These are phyloP conservation scores for Coniochaeta pulveracea DNA, from an alignment of 2,329 filamentous ascomycete species.

Conservation along the genomic window DNA sequence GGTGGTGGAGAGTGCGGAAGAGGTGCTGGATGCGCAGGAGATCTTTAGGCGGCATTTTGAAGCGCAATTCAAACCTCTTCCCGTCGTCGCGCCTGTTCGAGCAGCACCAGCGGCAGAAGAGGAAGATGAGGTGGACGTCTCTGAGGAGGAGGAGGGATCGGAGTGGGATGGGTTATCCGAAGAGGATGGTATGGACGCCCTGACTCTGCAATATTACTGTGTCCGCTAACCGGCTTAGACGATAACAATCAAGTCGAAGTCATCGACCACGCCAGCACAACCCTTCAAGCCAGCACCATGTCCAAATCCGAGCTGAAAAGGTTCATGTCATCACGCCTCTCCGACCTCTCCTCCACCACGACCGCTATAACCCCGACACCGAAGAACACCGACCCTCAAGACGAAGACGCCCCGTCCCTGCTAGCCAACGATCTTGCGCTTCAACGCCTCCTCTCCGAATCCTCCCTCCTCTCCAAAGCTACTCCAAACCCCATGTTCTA, in stretches of 20 bases:
- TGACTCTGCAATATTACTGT: no score
- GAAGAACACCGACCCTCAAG: slow-evolving; percentile 21
- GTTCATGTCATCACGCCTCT: slow-evolving; percentile 50
- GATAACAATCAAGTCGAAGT: slow-evolving; percentile 38
- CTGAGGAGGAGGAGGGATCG: slow-evolving; percentile 15
- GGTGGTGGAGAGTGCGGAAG: slow-evolving; percentile 3
- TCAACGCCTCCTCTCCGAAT: slow-evolving; percentile 82
- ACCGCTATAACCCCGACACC: slow-evolving; percentile 14
- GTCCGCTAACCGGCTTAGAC: slow-evolving; percentile 4
- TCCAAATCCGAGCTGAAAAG: slow-evolving; percentile 62
- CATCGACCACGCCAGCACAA: slow-evolving; percentile 43
- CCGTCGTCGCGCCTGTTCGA: slow-evolving; percentile 18
- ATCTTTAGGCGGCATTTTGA: slow-evolving; percentile 82
- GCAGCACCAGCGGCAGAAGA: slow-evolving; percentile 13
- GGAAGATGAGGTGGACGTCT: slow-evolving; percentile 20
- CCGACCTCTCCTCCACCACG: slow-evolving; percentile 5
- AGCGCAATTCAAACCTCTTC: slow-evolving; percentile 70
- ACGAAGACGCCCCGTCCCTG: slow-evolving; percentile 54
- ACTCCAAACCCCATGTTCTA: slow-evolving; percentile 34
- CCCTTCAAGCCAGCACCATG: slow-evolving; percentile 28
- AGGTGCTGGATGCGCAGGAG: slow-evolving; percentile 47
- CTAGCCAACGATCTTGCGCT: slow-evolving; percentile 88
- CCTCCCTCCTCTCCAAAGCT: slow-evolving; percentile 62
- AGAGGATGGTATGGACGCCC: slow-evolving; percentile 20
- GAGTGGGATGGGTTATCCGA: slow-evolving; percentile 54